Conservation (phyloP, 2,329 filamentous ascomycete genomes). For the Colletotrichum endophyticum region DNA sequence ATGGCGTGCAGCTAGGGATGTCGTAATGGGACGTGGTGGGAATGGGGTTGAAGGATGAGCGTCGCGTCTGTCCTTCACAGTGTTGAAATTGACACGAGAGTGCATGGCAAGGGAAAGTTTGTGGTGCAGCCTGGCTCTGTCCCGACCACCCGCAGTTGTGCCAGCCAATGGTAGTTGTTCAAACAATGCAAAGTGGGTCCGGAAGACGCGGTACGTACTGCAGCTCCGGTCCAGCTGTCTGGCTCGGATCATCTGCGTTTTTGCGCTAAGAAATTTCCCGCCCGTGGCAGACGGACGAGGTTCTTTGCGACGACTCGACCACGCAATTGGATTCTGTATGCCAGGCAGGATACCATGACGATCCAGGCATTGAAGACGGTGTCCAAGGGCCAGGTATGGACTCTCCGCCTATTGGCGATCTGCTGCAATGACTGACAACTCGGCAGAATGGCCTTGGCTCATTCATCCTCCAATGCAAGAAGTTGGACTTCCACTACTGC, state of each 20-base stretch:
- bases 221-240: neutral
- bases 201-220: slow-evolving; percentile 8
- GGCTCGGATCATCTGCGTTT: slow-evolving; percentile 5
- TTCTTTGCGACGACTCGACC: neutral
- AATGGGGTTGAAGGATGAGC: neutral
- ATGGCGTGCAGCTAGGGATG: neutral
- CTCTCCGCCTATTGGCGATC: neutral
- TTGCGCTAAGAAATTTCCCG: slow-evolving; percentile 21
- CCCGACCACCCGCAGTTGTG: neutral
- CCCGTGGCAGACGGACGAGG: neutral
- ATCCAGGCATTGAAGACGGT: slow-evolving; percentile 58
- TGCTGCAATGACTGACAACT: neutral
- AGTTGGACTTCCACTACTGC: slow-evolving; percentile 95
- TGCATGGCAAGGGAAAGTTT: slow-evolving; percentile 11
- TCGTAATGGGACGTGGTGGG: neutral
- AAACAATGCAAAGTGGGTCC: neutral
- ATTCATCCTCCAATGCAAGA: slow-evolving; percentile 97
- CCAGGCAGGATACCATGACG: slow-evolving; percentile 47
- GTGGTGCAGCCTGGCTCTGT: slow-evolving; percentile 6
- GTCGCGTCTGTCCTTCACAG: neutral
- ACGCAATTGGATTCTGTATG: slow-evolving; percentile 6
- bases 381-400: slow-evolving; percentile 57
- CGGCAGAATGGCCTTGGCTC: slow-evolving; percentile 90
- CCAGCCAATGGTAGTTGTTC: neutral
- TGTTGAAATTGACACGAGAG: slow-evolving; percentile 8